These are phyloP conservation scores for Colletotrichum abscissum DNA, from an alignment of 2,329 filamentous ascomycete genomes.

Conservation along the genomic window DNA sequence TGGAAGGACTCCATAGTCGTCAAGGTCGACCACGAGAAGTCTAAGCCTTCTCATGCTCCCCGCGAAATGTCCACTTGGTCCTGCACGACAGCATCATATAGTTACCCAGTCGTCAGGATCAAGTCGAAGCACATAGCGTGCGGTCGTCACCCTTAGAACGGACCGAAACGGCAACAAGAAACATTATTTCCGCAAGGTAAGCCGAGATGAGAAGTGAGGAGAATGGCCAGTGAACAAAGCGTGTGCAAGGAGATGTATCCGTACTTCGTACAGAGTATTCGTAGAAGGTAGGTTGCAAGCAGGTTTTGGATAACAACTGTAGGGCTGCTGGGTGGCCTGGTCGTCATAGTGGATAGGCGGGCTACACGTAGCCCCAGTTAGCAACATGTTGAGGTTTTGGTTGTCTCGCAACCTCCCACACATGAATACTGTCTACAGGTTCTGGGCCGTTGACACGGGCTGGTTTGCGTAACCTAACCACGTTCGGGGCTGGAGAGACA, in stretches of 20 bases:
- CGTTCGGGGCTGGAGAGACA: neutral
- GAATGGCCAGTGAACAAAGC: neutral
- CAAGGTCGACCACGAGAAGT: neutral
- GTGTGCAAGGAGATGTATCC: neutral
- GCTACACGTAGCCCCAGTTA: conserved; percentile 21
- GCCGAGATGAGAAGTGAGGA: neutral
- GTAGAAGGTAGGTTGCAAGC: conserved; percentile 1
- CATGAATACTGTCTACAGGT: neutral
- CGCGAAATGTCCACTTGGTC: neutral
- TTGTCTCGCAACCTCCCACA: neutral
- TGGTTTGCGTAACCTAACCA: neutral
- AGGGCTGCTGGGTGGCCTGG: conserved; percentile 16
- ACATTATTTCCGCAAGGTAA: neutral
- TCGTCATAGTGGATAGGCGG: conserved; percentile 30
- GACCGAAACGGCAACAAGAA: neutral
- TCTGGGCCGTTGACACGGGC: neutral
- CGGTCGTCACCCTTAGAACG: neutral
- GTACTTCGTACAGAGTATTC: neutral
- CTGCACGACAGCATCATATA: conserved; percentile 29
- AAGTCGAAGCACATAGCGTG: neutral
- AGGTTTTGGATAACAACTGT: conserved; percentile 13
- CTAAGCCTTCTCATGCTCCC: neutral
- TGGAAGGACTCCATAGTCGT: neutral
- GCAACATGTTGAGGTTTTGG: neutral
- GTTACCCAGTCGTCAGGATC: neutral